A percentile compares a stretch with the other conserved stretches of the same genome.
Evolutionary conservation across 2,329 filamentous ascomycete species (phyloP).

Genomic region (Allantophomopsis lycopodina): DNA sequence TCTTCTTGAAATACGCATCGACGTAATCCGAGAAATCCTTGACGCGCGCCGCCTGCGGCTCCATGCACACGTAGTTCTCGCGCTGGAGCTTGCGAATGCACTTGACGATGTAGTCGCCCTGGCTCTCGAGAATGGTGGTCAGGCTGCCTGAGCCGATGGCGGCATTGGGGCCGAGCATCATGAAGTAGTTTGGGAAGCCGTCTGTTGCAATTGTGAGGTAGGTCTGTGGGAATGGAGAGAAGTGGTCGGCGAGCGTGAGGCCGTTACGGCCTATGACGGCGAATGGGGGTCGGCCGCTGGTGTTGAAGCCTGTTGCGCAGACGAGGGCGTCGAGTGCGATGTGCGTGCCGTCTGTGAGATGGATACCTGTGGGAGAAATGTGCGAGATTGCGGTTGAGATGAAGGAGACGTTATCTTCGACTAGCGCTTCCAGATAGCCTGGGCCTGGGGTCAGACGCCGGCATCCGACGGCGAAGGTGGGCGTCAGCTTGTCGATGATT

Average conservation of each 20-base stretch:
- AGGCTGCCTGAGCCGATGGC: slow-evolving; percentile 11
- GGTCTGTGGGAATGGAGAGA: slow-evolving; percentile 15
- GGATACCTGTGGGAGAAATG: slow-evolving; percentile 19
- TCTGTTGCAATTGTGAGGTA: slow-evolving; percentile 13
- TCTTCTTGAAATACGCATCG: slow-evolving; percentile 35
- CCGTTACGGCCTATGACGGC: slow-evolving; percentile 11
- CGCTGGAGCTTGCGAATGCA: slow-evolving; percentile 23
- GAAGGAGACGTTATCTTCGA: slow-evolving; percentile 21
- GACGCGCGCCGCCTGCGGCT: slow-evolving; percentile 28
- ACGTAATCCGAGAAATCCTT: slow-evolving; percentile 36
- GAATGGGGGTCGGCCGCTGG: slow-evolving; percentile 13
- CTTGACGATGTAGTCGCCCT: slow-evolving; percentile 14
- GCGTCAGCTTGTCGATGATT: slow-evolving; percentile 16
- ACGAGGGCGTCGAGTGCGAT: slow-evolving; percentile 22
- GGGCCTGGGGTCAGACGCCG: slow-evolving; percentile 26
- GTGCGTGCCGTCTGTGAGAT: slow-evolving; percentile 14
- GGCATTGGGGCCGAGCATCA: slow-evolving; percentile 15
- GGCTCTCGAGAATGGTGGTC: slow-evolving; percentile 13
- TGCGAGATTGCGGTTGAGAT: slow-evolving; percentile 30
- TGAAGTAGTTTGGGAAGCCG: slow-evolving; percentile 17
- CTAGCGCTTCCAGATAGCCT: slow-evolving; percentile 24
- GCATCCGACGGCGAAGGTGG: slow-evolving; percentile 28
- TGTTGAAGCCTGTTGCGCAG: slow-evolving; percentile 22
- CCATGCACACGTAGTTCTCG: slow-evolving; percentile 30
- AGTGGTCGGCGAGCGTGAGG: slow-evolving; percentile 8